Conservation (phyloP, 805 yeast genomes). For the Zygotorulaspora danielsina region DNA sequence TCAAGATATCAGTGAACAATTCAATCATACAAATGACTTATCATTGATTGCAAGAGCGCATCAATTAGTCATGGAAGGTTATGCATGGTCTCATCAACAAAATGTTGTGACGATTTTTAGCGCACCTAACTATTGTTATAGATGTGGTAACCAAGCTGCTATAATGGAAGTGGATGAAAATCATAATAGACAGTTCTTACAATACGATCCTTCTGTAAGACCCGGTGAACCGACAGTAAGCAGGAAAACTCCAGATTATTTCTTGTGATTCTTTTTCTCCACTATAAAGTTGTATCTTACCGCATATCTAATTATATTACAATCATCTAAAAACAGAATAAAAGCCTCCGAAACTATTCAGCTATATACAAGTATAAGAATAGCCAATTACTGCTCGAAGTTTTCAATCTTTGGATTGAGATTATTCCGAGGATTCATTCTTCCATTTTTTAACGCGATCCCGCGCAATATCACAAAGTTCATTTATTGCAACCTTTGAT, state of each 20-base stretch:
- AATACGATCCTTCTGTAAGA: slow-evolving; percentile 93
- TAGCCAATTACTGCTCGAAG: no score
- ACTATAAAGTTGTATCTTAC: neutral
- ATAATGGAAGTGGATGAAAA: slow-evolving; percentile 97
- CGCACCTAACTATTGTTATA: slow-evolving; percentile 94
- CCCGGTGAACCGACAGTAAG: slow-evolving; percentile 98
- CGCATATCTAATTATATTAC: slow-evolving; percentile 2
- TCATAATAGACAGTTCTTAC: slow-evolving; percentile 85
- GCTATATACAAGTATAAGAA: neutral
- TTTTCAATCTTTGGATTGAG: no score
- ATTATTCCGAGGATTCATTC: no score
- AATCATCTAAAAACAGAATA: neutral
- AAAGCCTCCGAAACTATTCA: neutral
- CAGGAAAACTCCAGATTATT: slow-evolving; percentile 95
- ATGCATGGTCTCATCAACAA: slow-evolving; percentile 91
- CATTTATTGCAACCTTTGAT: slow-evolving; percentile 63
- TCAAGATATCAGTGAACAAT: slow-evolving; percentile 88
- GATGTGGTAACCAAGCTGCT: slow-evolving; percentile 98
- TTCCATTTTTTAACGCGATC: slow-evolving; percentile 63
- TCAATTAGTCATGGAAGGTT: slow-evolving; percentile 97
- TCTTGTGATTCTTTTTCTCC: slow-evolving; percentile 48
- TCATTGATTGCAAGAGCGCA: slow-evolving; percentile 90
- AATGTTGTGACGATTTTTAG: slow-evolving; percentile 89
- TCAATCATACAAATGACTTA: slow-evolving; percentile 84
- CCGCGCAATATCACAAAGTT: slow-evolving; percentile 87